These are phyloP conservation scores for Prinsepia uniflora DNA, from an alignment of 306 rosid species.

Conservation along the genomic window DNA sequence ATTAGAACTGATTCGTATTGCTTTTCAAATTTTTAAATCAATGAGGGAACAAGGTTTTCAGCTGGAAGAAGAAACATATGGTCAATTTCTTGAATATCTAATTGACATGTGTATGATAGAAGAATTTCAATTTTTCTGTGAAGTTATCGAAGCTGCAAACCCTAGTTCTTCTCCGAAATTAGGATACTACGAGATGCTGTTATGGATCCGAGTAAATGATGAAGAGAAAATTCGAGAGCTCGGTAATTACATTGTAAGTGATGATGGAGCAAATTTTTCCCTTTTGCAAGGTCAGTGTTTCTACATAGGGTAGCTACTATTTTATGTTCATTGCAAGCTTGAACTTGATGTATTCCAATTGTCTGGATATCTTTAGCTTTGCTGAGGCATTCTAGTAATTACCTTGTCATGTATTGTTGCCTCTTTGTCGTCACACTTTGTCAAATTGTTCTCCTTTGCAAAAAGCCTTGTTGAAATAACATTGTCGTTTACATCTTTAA, in stretches of 20 bases:
- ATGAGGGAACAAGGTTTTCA: slow-evolving; percentile 65
- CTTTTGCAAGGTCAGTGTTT: slow-evolving; percentile 48
- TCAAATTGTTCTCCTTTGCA: not conserved
- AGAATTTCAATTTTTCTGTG: slow-evolving; percentile 57
- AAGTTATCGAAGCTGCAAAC: slow-evolving; percentile 45
- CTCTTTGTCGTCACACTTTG: not conserved
- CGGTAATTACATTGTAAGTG: slow-evolving; percentile 41
- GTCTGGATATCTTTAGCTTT: not conserved
- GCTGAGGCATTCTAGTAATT: not conserved
- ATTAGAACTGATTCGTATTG: slow-evolving; percentile 49
- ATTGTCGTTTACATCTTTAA: not conserved
- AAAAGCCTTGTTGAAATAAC: not conserved
- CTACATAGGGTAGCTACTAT: not conserved
- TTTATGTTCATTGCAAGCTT: not conserved
- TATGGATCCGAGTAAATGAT: slow-evolving; percentile 56
- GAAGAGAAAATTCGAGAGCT: slow-evolving; percentile 63
- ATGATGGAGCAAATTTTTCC: slow-evolving; percentile 35
- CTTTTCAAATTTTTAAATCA: slow-evolving; percentile 44
- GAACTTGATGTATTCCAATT: not conserved
- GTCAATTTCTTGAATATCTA: slow-evolving; percentile 56
- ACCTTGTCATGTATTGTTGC: not conserved
- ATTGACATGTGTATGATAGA: slow-evolving; percentile 62
- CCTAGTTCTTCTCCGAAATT: slow-evolving; percentile 46
- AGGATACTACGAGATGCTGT: slow-evolving; percentile 80
- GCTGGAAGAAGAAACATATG: slow-evolving; percentile 58